These are phyloP conservation scores for Lunasporangiospora selenospora DNA, from an alignment of 192 early-diverging fungal species.

Conservation along the genomic window DNA sequence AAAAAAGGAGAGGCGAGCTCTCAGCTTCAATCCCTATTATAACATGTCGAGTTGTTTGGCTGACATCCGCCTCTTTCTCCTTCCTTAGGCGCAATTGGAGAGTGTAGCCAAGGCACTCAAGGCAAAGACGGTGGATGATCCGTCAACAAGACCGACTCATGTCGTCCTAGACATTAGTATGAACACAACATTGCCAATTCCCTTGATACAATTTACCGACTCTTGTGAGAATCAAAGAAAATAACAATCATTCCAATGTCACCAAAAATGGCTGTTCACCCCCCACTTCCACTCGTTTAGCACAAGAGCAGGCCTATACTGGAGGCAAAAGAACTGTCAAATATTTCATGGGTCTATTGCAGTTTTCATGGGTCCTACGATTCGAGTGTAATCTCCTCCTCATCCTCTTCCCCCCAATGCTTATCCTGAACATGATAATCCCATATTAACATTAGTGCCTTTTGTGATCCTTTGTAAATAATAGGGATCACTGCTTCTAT, in stretches of 20 bases:
- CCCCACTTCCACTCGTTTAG: not conserved
- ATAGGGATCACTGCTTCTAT: conserved; percentile 28
- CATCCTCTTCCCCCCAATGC: no score
- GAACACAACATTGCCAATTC: no score
- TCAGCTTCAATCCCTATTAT: no score
- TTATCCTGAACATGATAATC: no score
- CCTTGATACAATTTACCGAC: no score
- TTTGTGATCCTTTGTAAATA: no score
- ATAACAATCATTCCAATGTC: not conserved
- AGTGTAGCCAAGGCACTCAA: conserved; percentile 9
- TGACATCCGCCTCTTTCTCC: not conserved
- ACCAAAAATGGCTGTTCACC: not conserved
- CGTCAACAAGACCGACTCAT: conserved; percentile 14
- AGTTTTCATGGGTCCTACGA: conserved; percentile 24
- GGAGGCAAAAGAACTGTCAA: conserved; percentile 33
- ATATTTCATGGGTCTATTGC: conserved; percentile 23
- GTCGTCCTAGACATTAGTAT: conserved; percentile 37
- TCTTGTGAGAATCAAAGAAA: not conserved
- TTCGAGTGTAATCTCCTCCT: conserved; percentile 28
- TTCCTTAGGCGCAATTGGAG: conserved; percentile 18
- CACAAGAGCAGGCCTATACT: conserved; percentile 2
- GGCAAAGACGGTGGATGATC: conserved; percentile 10
- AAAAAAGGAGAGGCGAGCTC: no score
- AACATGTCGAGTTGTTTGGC: no score
- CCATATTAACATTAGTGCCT: no score